Percentiles rank a stretch among this genome's conserved stretches.
Evolutionary conservation across 2,329 filamentous ascomycete species (phyloP).

Genomic region (Hypoxylon sp.): DNA sequence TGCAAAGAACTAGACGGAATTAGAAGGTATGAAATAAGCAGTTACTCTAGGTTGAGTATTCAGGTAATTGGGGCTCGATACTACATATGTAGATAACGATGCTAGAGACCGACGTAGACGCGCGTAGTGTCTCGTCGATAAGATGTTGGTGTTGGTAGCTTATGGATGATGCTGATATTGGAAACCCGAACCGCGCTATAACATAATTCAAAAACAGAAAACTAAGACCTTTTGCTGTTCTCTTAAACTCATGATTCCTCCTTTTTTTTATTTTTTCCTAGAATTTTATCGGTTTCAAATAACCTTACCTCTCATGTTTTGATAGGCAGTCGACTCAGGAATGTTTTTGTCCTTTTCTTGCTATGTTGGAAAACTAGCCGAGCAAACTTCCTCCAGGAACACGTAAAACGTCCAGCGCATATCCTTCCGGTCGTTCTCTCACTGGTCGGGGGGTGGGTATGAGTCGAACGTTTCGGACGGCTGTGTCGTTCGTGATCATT

Average conservation of each 20-base stretch:
- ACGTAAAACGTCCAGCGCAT: conserved; percentile 38
- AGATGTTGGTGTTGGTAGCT: conserved; percentile 3
- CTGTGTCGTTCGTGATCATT: conserved; percentile 25
- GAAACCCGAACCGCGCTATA: conserved; percentile 25
- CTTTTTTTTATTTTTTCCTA: neutral
- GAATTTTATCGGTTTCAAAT: conserved; percentile 30
- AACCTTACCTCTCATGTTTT: conserved; percentile 17
- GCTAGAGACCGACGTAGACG: too few relatives aligned
- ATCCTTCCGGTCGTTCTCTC: conserved; percentile 28
- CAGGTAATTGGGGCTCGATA: neutral
- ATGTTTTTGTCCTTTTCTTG: conserved; percentile 23
- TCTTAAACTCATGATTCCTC: conserved; percentile 13
- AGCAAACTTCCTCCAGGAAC: conserved; percentile 24
- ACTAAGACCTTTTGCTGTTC: conserved; percentile 1
- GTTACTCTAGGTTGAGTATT: neutral
- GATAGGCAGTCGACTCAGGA: conserved; percentile 29
- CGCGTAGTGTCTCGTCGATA: conserved; percentile 20
- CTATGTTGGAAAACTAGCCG: conserved; percentile 26
- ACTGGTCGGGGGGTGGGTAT: conserved; percentile 24
- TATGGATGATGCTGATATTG: conserved; percentile 33
- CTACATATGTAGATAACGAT: too few relatives aligned
- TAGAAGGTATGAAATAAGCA: conserved; percentile 10
- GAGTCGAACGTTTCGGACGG: conserved; percentile 7
- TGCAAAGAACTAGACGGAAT: conserved; percentile 5
- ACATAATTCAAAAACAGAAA: conserved; percentile 1